phyloP scores from a whole-genome alignment of 2,329 filamentous ascomycete species.

The Ascochyta rabiei region DNA sequence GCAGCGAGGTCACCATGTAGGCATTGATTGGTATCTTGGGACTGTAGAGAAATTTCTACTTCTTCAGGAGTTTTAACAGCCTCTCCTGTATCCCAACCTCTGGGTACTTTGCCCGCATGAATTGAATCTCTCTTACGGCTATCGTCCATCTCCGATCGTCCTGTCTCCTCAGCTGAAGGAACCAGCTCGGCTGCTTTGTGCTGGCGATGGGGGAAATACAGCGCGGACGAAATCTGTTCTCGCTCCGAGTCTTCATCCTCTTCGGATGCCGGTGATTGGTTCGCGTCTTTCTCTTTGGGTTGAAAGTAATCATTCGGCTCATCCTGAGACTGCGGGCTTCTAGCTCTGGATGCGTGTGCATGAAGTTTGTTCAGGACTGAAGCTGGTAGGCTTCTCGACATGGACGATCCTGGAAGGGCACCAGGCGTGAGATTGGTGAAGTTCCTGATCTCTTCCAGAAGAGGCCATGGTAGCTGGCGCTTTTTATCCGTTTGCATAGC shows the following conservation, averaged over 20 bases:
- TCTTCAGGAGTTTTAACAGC: conserved; percentile 52
- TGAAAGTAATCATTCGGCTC: conserved; percentile 41
- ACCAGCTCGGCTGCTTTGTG: conserved; percentile 50
- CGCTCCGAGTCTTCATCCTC: conserved; percentile 71
- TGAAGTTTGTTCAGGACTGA: conserved; percentile 45
- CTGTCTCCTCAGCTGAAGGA: conserved; percentile 28
- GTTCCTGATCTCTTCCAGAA: conserved; percentile 64
- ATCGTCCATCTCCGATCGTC: conserved; percentile 34
- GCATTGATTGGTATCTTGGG: conserved; percentile 64
- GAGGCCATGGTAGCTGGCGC: conserved; percentile 52
- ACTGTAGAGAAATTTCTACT: conserved; percentile 67
- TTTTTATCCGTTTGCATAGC: conserved; percentile 7
- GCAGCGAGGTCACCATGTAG: conserved; percentile 64
- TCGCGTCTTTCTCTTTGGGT: conserved; percentile 22
- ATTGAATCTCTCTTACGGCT: conserved; percentile 34
- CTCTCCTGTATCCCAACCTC: conserved; percentile 38
- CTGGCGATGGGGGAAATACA: conserved; percentile 79
- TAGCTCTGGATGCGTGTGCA: conserved; percentile 23
- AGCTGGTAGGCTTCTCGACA: conserved; percentile 58
- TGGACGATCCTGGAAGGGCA: conserved; percentile 53
- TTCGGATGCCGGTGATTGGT: conserved; percentile 47
- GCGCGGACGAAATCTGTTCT: conserved; percentile 85
- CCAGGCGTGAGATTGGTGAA: conserved; percentile 59
- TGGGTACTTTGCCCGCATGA: conserved; percentile 36
- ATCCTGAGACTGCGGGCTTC: conserved; percentile 26